Evolutionary conservation across 176 grass and related monocot genomes (phyloP).

Genomic region (Oryza glaberrima): DNA sequence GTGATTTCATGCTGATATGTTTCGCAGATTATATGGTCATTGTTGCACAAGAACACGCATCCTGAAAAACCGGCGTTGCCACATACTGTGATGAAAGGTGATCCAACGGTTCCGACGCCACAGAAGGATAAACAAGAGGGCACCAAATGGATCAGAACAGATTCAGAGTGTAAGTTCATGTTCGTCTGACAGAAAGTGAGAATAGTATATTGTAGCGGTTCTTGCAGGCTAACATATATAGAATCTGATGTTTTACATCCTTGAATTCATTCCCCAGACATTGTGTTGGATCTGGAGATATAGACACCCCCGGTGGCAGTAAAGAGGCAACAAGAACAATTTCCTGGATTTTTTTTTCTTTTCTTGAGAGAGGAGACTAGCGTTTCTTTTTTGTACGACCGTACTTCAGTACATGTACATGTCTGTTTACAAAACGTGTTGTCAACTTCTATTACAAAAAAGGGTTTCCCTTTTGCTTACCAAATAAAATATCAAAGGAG

Average conservation of each 20-base stretch:
- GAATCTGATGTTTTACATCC: not conserved
- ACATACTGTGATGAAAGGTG: conserved; percentile 12
- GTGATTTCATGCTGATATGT: not conserved
- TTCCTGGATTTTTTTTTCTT: not conserved
- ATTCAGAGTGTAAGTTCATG: conserved; percentile 82
- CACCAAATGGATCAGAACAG: conserved; percentile 82
- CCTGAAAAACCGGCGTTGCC: conserved; percentile 9
- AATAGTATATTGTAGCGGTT: not conserved
- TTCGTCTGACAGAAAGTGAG: not conserved
- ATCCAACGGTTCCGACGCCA: conserved; percentile 25
- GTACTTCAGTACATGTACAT: not conserved
- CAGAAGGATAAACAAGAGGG: conserved; percentile 30
- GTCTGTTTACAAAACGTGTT: not conserved
- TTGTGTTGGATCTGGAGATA: conserved; percentile 70
- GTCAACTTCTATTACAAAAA: not conserved
- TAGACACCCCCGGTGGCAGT: conserved; percentile 30
- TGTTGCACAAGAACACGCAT: conserved; percentile 41
- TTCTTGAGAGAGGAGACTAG: not conserved
- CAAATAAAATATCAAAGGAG: not conserved
- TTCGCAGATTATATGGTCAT: conserved; percentile 50
- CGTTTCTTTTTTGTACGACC: not conserved
- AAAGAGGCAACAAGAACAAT: not conserved
- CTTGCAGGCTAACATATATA: conserved; percentile 10
- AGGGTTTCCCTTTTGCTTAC: not conserved
- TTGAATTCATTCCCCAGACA: conserved; percentile 43